Evolutionary conservation across 352 stramenopile genomes (phyloP).

Genomic region (Pelagophyceae sp.): DNA sequence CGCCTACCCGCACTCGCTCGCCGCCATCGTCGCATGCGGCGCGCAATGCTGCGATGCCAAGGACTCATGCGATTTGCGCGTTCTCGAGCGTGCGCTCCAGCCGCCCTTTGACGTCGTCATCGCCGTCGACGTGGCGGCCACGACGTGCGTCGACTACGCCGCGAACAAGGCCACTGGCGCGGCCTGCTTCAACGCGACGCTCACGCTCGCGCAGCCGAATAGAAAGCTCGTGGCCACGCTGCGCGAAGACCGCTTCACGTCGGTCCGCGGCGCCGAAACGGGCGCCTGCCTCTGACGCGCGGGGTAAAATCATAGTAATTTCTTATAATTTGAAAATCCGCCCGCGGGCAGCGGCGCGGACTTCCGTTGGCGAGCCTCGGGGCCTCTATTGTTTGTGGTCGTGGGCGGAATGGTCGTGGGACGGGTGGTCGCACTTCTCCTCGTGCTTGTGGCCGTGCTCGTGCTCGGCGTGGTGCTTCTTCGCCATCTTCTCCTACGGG

Average conservation of each 20-base stretch:
- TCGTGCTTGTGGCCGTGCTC: not conserved
- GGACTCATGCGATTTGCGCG: not conserved
- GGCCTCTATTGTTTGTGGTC: not conserved
- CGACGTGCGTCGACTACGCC: not conserved
- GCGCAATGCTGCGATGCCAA: not conserved
- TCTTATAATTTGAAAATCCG: too few species aligned
- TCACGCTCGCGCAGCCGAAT: not conserved
- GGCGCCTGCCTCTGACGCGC: not conserved
- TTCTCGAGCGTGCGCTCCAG: not conserved
- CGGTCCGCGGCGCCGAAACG: not conserved
- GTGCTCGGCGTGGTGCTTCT: not conserved
- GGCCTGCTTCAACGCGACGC: not conserved
- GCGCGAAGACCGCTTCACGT: not conserved
- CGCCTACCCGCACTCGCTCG: not conserved
- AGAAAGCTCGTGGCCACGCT: not conserved
- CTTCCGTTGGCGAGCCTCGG: too few species aligned
- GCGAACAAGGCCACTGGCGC: not conserved
- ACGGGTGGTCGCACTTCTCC: not conserved
- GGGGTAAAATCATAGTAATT: too few species aligned
- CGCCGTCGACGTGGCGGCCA: not conserved
- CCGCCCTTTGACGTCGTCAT: not conserved
- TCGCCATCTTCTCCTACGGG: not conserved
- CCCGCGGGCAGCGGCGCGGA: too few species aligned
- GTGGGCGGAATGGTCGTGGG: not conserved
- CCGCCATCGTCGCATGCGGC: not conserved